Conservation (phyloP, 495 filamentous ascomycete genomes). For the Immersiella caudata region DNA sequence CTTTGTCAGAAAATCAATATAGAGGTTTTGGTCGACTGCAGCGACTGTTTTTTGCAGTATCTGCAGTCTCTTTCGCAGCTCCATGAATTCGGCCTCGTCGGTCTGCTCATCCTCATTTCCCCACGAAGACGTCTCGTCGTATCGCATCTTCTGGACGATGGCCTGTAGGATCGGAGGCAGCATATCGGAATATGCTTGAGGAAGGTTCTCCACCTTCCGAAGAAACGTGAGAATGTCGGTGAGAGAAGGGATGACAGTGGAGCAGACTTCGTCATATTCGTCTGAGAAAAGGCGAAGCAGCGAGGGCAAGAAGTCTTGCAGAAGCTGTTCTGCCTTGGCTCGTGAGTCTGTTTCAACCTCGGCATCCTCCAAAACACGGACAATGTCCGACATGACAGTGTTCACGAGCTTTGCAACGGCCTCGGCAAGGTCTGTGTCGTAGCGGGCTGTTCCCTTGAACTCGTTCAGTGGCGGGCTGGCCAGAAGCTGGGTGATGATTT, state of each 20-base stretch:
- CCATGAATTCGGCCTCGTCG: slow-evolving; percentile 98
- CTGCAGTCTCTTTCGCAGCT: slow-evolving; percentile 84
- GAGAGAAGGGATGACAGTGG: slow-evolving; percentile 86
- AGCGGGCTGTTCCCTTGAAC: slow-evolving; percentile 74
- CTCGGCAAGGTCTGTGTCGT: slow-evolving; percentile 94
- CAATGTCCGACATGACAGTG: slow-evolving; percentile 79
- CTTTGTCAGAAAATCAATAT: slow-evolving; percentile 79
- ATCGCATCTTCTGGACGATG: slow-evolving; percentile 92
- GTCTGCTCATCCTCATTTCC: slow-evolving; percentile 92
- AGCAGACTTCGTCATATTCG: slow-evolving; percentile 97
- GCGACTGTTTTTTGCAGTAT: slow-evolving; percentile 89
- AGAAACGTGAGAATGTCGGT: slow-evolving; percentile 88
- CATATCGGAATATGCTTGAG: slow-evolving; percentile 71
- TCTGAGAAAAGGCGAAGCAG: slow-evolving; percentile 93
- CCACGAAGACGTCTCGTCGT: slow-evolving; percentile 93
- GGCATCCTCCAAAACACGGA: slow-evolving; percentile 67
- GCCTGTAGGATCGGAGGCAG: slow-evolving; percentile 85
- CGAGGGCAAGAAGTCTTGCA: slow-evolving; percentile 80
- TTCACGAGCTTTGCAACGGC: slow-evolving; percentile 96
- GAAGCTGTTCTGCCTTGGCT: slow-evolving; percentile 68
- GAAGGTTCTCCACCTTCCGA: slow-evolving; percentile 71
- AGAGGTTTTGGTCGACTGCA: slow-evolving; percentile 79
- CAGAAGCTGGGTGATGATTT: slow-evolving; percentile 79
- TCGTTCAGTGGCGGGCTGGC: slow-evolving; percentile 76
- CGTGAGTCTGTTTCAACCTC: slow-evolving; percentile 57